Base-by-base conservation (phyloP, 192 early-diverging fungal genomes). In the Coemansia sp. region DNA sequence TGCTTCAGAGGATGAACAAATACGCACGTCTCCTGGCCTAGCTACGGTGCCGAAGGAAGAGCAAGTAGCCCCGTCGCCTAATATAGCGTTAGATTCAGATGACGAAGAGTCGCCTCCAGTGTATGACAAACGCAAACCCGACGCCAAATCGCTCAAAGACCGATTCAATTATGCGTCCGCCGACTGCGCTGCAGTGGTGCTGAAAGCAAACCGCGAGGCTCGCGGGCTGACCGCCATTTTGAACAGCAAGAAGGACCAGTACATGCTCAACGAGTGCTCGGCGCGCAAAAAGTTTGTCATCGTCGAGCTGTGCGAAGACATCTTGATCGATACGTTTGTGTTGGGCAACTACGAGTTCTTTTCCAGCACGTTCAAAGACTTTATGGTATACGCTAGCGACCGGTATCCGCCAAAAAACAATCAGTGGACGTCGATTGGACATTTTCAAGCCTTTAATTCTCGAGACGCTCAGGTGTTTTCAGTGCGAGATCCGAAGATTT, bases 341-440 rank as follows among this genome's bases (percentile, higher is more conserved):
- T 67, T 99, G 46, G 97, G 91, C 51, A 98, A 98, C 75, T 95
- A 90, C 66, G 97, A 99, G 75, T 95, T 96, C 69, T 99, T 99
- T 66, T 93, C 91, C 0, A 92, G 90, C 49, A 96, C 90, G 1
- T 96, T 96, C 68, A 91, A 92, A 64, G 89, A 97, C 40, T 87
- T 94, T 71, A 79, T 86, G 46, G 85, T 98, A 0, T 91, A 86
- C 52, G 87, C 92, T 37, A 82, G 86, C 50, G 85, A 91, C 46
- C 64, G 83, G 26, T 96, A 96, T 68, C 92, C 92, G 5, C 90
- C 91, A 9, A 75, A 82, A 37, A 73, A 89, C 28, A 81, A 85
- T 40, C 83, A 82, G 10, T 99, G 97, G 97, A 86, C 82, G 28
- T 56, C 87, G 10, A 61, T 99, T 34, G 94, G 94, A 0, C 82